phyloP scores from a whole-genome alignment of 805 yeast genomes.

The Ogataea ramenticola region DNA sequence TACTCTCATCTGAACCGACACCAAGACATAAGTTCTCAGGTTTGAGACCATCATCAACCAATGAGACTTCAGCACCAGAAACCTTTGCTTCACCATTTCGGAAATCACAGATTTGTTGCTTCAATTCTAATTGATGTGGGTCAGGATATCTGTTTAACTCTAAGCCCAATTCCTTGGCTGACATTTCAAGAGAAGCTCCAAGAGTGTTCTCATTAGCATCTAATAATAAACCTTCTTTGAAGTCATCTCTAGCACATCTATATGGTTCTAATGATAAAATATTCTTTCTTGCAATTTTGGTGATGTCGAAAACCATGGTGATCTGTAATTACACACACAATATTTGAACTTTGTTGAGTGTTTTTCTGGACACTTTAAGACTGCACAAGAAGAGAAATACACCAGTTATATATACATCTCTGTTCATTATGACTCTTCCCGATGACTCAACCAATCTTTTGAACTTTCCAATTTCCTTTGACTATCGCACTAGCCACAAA shows the following conservation, averaged over 20 bases:
- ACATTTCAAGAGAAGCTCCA: slow-evolving; percentile 66
- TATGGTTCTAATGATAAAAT: slow-evolving; percentile 81
- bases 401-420: no score
- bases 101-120: slow-evolving; percentile 60
- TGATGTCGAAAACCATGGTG: slow-evolving; percentile 42
- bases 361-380: no score
- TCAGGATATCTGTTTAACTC: slow-evolving; percentile 92
- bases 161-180: slow-evolving; percentile 36
- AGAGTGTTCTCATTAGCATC: slow-evolving; percentile 97
- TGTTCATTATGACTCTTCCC: no score
- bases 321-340: no score
- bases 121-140: slow-evolving; percentile 82
- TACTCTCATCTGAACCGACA: slow-evolving; percentile 95
- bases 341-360: no score
- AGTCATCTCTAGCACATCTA: slow-evolving; percentile 95
- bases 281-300: slow-evolving; percentile 73
- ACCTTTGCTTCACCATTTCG: slow-evolving; percentile 47
- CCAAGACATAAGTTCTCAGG: slow-evolving; percentile 82
- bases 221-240: slow-evolving; percentile 74
- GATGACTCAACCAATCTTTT: no score
- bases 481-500: no score
- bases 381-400: no score
- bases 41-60: slow-evolving; percentile 6
- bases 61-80: slow-evolving; percentile 16
- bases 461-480: no score